A percentile compares a stretch with the other conserved stretches of the same genome.
Evolutionary conservation across 1,139 yeast species (phyloP).

Genomic region (Candida tunisiensis): DNA sequence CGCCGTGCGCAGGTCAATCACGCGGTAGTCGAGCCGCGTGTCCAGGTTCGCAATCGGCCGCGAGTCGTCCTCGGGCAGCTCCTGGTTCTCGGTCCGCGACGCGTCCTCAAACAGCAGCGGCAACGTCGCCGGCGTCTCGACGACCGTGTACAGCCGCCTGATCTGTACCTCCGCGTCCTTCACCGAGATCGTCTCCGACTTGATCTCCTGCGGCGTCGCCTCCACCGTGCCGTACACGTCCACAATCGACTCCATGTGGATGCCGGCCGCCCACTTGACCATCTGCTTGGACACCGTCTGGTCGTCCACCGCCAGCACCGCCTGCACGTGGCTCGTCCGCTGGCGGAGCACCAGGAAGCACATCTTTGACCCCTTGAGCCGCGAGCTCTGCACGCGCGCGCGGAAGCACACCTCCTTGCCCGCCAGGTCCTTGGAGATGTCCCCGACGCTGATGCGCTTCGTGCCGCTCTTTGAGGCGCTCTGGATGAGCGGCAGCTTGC

Average conservation of each 20-base stretch:
- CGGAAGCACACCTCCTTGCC: slow-evolving; percentile 73
- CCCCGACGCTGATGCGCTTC: slow-evolving; percentile 38
- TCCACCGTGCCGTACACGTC: slow-evolving; percentile 72
- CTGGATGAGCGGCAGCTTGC: slow-evolving; percentile 77
- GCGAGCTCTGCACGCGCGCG: slow-evolving; percentile 84
- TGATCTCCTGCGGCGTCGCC: slow-evolving; percentile 75
- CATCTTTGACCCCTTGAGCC: slow-evolving; percentile 95
- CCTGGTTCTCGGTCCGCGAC: slow-evolving; percentile 77
- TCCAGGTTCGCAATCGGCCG: slow-evolving; percentile 91
- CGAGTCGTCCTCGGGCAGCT: slow-evolving; percentile 64
- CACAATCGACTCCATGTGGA: slow-evolving; percentile 82
- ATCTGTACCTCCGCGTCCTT: slow-evolving; percentile 81
- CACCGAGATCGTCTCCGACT: slow-evolving; percentile 80
- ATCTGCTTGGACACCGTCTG: slow-evolving; percentile 73
- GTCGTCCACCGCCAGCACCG: slow-evolving; percentile 52
- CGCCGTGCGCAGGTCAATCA: slow-evolving; percentile 88
- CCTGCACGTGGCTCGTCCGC: slow-evolving; percentile 70
- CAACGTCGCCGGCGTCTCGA: slow-evolving; percentile 81
- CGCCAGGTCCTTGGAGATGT: slow-evolving; percentile 42
- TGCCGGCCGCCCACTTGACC: slow-evolving; percentile 89
- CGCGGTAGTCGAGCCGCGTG: slow-evolving; percentile 89
- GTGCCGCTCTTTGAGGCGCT: slow-evolving; percentile 48
- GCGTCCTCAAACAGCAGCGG: slow-evolving; percentile 96
- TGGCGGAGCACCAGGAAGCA: slow-evolving; percentile 84
- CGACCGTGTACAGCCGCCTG: slow-evolving; percentile 53